Evolutionary conservation across 768 basidiomycete species (phyloP).

Genomic region (Phlebiopsis gigantea): DNA sequence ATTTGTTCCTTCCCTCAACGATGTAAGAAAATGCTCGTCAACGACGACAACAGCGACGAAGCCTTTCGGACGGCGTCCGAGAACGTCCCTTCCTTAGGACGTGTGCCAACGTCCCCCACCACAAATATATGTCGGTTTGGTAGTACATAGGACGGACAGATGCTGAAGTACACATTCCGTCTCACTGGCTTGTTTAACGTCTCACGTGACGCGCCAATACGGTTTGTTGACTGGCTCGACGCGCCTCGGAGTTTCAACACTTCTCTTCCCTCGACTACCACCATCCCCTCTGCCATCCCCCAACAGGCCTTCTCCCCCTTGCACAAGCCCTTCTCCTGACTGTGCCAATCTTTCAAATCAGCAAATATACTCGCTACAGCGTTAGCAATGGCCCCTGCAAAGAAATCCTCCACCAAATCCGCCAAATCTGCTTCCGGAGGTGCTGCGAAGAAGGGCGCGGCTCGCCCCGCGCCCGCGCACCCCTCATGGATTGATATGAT

Average conservation of each 20-base stretch:
- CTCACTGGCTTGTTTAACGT: conserved; percentile 10
- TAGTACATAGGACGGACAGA: neutral
- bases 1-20: neutral
- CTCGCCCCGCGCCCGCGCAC: conserved; percentile 38
- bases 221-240: conserved; percentile 30
- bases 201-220: conserved; percentile 31
- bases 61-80: conserved; percentile 7
- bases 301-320: conserved; percentile 18
- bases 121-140: neutral
- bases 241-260: conserved; percentile 30
- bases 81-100: neutral
- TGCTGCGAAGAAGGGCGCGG: conserved; percentile 37
- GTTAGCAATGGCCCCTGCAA: conserved; percentile 32
- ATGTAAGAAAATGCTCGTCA: neutral
- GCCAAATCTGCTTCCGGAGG: conserved; percentile 42
- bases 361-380: conserved; percentile 23
- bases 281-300: conserved; percentile 31
- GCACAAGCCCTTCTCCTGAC: conserved; percentile 14
- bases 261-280: conserved; percentile 40
- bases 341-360: conserved; percentile 6
- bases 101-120: neutral
- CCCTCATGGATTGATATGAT: conserved; percentile 76
- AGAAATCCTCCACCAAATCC: conserved; percentile 23
- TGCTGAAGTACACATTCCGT: conserved; percentile 4
- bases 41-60: conserved; percentile 9